Evolutionary conservation across 2,329 filamentous ascomycete species (phyloP), one percentile per base, ranked within the genome.

Genomic region (Kalmusia sp.): DNA sequence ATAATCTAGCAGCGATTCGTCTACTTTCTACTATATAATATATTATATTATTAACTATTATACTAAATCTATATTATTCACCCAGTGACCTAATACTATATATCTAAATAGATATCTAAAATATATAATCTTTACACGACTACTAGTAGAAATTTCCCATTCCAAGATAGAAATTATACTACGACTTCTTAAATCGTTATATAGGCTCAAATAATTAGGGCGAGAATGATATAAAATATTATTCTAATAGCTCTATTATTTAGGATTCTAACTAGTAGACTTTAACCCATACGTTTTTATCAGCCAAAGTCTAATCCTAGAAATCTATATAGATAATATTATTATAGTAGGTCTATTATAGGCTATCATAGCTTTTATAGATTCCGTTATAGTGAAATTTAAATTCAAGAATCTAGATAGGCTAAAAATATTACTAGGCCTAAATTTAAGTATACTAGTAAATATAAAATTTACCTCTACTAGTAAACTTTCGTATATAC

Each of bases 151-250:
- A 11, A 12, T 49, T 11, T 11, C 22, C n/a, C 3, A 27, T 28
- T 12, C 28, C 37, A 7, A 15, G 21, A 8, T 37, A 43, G 8
- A 25, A 22, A 21, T 35, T 3, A 19, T 55, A n/a, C 17, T 55
- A 11, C 12, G 3, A n/a, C n/a, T n/a, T n/a, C n/a, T n/a, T n/a
- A 41, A 41, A 21, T 47, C 52, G 1, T 37, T 65, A 11, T 64
- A 64, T 43, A 52, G 59, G 1, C 52, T 63, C 3, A 61, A 61
- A 24, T 24, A 59, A 52, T 61, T 49, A 5, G 52, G 57, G 1
- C 27, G 33, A 6, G 47, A 64, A 12, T 65, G 46, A 57, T 55
- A 54, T 19, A 11, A 44, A 27, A 37, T 59, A 3, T 44, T 53
- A 11, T 48, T 38, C 14, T 12, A 21, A 17, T 53, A 8, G 43